phyloP scores from a whole-genome alignment of 176 grass and related monocot species.

The Cymbopogon citratus region DNA sequence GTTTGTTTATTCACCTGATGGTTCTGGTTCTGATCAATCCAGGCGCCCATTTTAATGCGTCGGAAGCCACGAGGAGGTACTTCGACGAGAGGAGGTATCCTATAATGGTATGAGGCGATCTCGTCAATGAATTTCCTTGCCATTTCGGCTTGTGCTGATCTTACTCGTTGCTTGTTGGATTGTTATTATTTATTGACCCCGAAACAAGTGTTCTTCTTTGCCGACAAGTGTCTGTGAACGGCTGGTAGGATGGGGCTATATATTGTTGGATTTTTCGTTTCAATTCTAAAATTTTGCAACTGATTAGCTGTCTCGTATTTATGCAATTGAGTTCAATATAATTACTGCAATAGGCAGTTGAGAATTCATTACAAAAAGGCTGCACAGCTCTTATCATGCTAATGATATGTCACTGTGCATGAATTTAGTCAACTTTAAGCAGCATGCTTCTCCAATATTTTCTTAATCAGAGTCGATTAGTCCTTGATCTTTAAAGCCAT shows the following conservation, averaged over 20 bases:
- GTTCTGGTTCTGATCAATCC: constrained; percentile 3
- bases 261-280: background rate
- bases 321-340: background rate
- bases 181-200: background rate
- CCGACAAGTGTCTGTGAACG: background rate
- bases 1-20: background rate
- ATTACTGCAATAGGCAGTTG: background rate
- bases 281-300: background rate
- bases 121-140: background rate
- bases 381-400: background rate
- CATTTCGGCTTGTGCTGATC: constrained; percentile 6
- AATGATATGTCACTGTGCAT: background rate
- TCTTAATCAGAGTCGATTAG: background rate
- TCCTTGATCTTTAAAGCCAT: background rate
- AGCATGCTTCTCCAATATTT: background rate
- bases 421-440: background rate
- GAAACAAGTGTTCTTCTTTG: background rate
- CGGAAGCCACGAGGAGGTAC: constrained; percentile 72
- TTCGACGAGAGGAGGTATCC: constrained; percentile 65
- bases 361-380: background rate
- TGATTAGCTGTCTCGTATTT: background rate
- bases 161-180: background rate
- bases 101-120: constrained; percentile 50
- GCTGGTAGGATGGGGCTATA: background rate
- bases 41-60: constrained; percentile 67